Evolutionary conservation across 768 basidiomycete genomes (phyloP), one percentile per base, ranked within the genome.

Genomic region (Boletus edulis): DNA sequence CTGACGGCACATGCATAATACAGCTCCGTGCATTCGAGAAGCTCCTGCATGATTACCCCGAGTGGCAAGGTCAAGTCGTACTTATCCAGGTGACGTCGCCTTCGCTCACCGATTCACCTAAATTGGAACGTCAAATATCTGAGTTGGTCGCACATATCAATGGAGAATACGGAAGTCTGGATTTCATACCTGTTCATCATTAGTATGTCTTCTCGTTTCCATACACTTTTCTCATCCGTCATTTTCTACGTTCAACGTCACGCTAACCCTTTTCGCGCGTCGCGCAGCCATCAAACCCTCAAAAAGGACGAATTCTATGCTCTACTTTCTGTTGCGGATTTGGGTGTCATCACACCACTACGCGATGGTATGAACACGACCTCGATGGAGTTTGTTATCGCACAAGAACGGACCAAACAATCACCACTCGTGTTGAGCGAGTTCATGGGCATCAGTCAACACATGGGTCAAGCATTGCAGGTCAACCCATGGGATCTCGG

Each of bases 321-420:
- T 0, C 80, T 99, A 12, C 77, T 99, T 37, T 87, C 85, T 52
- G 95, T 92, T 4, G 95, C 96, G 7, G 95, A 98, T 68, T 80
- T 98, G 13, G 96, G 89, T 15, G 87, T 98, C 40, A 96, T 98
- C 71, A 98, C 96, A 0, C 93, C 94, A 1, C 79, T 98, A 8
- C 84, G 96, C 34, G 96, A 99, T 67, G 97, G 96, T 7, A 98
- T 98, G 97, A 99, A 99, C 78, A 98, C 96, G 14, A 97, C 95
- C 0, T 89, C 87, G 49, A 96, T 97, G 94, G 96, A 98, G 72
- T 98, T 95, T 71, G 89, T 96, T 29, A 89, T 98, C 57, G 94
- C 94, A 34, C 96, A 99, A 73, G 83, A 89, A 62, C 79, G 78
- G 63, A 89, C 91, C 49, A 87, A 88, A 67, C 85, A 84, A 72